Evolutionary conservation across 208 protist genomes (phyloP).

Genomic region (Trichomonas vaginalis): DNA sequence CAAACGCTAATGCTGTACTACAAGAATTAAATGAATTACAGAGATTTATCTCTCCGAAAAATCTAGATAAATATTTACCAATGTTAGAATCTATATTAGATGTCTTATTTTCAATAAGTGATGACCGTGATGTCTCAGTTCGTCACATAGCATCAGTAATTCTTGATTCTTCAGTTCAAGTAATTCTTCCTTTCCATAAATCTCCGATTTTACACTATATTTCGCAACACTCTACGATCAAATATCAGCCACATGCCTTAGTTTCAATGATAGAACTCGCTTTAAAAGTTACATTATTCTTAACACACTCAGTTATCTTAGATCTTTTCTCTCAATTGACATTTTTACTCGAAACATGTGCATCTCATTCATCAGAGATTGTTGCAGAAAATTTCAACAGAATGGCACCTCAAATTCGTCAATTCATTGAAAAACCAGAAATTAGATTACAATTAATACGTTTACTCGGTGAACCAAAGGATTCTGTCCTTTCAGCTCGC

Average conservation of each 20-base stretch:
- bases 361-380: not conserved
- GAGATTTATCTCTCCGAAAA: not conserved
- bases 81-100: not conserved
- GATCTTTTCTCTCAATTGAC: not conserved
- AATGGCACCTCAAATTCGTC: not conserved
- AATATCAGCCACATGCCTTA: not conserved
- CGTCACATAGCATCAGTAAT: not conserved
- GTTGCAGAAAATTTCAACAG: not conserved
- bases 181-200: constrained; percentile 10
- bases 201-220: not conserved
- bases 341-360: not conserved
- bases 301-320: not conserved
- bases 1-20: not conserved
- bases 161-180: not conserved
- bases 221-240: not conserved
- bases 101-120: not conserved
- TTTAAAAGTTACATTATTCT: not conserved
- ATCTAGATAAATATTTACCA: not conserved
- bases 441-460: not conserved
- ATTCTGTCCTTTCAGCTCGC: not conserved
- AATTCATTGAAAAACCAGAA: not conserved
- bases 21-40: not conserved
- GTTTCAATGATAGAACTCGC: not conserved
- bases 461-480: not conserved
- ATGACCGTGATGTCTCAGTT: not conserved